Percentiles rank a stretch among this genome's conserved stretches.
These are phyloP conservation scores for Termitomyces bulborhizus DNA, from an alignment of 768 basidiomycete species.

Conservation along the genomic window DNA sequence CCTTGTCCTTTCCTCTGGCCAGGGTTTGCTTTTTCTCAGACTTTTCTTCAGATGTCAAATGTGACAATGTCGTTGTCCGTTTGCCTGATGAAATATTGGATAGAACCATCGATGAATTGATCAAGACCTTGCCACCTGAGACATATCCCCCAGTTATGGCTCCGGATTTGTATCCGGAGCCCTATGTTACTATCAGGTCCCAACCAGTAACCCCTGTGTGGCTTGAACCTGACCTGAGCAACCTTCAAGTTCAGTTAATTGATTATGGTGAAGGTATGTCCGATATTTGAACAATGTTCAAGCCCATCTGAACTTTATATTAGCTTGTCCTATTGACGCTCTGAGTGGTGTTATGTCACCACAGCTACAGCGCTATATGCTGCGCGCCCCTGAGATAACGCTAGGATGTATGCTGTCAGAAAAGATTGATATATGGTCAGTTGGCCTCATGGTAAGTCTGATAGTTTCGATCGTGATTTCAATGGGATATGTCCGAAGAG, in stretches of 20 bases:
- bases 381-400: not conserved
- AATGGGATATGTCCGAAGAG: not conserved
- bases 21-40: no score
- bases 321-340: not conserved
- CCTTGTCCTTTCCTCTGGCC: no score
- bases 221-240: not conserved
- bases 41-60: not conserved
- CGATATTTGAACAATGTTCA: not conserved
- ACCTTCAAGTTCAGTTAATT: not conserved
- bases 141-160: not conserved
- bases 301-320: not conserved
- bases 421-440: conserved; percentile 3
- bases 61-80: not conserved
- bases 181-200: not conserved
- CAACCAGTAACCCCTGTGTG: not conserved
- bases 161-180: not conserved
- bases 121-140: not conserved
- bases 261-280: not conserved
- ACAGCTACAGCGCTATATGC: not conserved
- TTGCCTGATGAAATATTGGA: not conserved
- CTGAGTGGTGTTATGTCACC: not conserved
- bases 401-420: not conserved
- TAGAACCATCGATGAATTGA: not conserved
- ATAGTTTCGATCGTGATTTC: not conserved
- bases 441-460: not conserved